Conservation (phyloP, 2,329 filamentous ascomycete species). For the Fusarium domesticum region DNA sequence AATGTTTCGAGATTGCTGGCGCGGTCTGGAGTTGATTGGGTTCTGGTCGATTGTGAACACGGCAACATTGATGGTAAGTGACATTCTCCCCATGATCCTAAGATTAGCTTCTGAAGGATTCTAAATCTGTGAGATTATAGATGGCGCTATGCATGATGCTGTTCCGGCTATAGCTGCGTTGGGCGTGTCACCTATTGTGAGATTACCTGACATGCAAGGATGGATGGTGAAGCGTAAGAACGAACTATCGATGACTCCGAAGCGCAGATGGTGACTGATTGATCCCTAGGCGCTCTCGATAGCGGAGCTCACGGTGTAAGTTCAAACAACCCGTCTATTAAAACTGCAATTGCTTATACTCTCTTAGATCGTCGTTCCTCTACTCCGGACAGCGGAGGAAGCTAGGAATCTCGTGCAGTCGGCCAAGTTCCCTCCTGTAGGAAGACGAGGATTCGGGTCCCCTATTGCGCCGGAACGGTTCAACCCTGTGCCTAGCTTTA, state of each 20-base stretch:
- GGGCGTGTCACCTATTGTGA: slow-evolving; percentile 43
- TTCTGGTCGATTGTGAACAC: slow-evolving; percentile 58
- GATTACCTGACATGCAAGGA: slow-evolving; percentile 51
- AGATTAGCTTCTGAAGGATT: background rate
- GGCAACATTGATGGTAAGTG: slow-evolving; percentile 49
- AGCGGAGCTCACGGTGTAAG: slow-evolving; percentile 48
- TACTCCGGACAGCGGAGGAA: slow-evolving; percentile 43
- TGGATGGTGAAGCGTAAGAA: slow-evolving; percentile 45
- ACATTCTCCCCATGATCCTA: background rate
- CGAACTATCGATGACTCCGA: background rate
- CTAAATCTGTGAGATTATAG: slow-evolving; percentile 21
- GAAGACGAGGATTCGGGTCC: slow-evolving; percentile 49
- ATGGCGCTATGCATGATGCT: slow-evolving; percentile 52
- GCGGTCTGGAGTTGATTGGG: slow-evolving; percentile 61
- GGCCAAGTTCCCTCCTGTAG: slow-evolving; percentile 50
- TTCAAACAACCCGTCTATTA: slow-evolving; percentile 14
- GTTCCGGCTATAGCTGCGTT: slow-evolving; percentile 50
- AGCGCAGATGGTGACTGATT: slow-evolving; percentile 5
- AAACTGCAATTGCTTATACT: slow-evolving; percentile 10
- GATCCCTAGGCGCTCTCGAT: slow-evolving; percentile 43
- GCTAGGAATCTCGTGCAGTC: slow-evolving; percentile 44
- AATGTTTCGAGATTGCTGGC: slow-evolving; percentile 60
- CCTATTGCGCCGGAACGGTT: slow-evolving; percentile 45
- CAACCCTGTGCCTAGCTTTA: slow-evolving; percentile 42
- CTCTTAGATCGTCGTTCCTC: slow-evolving; percentile 45